A percentile compares a stretch with the other conserved stretches of the same genome.
These are phyloP conservation scores for Epithele typhae DNA, from an alignment of 768 basidiomycete species.

Conservation along the genomic window DNA sequence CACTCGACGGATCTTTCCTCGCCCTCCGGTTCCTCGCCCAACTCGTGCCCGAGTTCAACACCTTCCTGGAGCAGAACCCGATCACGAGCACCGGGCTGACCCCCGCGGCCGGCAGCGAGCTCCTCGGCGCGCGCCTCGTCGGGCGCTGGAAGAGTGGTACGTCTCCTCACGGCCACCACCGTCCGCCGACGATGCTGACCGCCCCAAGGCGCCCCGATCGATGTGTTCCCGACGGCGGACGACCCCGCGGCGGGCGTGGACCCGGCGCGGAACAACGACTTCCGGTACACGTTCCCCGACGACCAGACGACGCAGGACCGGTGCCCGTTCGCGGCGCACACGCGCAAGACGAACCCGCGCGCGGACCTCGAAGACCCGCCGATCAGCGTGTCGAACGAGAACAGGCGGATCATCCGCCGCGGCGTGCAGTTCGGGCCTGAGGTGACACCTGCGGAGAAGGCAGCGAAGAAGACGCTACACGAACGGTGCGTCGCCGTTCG, in stretches of 20 bases:
- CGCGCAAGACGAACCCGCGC: slow-evolving; percentile 27
- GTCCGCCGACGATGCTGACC: no score
- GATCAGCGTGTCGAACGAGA: background rate
- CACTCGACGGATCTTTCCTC: slow-evolving; percentile 28
- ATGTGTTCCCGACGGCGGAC: slow-evolving; percentile 21
- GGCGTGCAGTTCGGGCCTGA: slow-evolving; percentile 52
- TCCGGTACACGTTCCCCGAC: slow-evolving; percentile 21
- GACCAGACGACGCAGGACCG: slow-evolving; percentile 19
- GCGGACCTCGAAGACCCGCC: slow-evolving; percentile 17
- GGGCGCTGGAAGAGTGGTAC: slow-evolving; percentile 32
- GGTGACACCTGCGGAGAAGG: slow-evolving; percentile 35
- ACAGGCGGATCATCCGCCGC: slow-evolving; percentile 40
- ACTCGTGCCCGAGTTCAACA: slow-evolving; percentile 32
- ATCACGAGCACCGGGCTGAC: slow-evolving; percentile 15
- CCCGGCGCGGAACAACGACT: slow-evolving; percentile 27
- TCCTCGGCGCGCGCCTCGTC: slow-evolving; percentile 30
- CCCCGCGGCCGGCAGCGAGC: slow-evolving; percentile 19
- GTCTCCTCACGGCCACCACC: no score
- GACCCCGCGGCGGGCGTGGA: slow-evolving; percentile 24
- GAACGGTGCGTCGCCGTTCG: slow-evolving; percentile 26
- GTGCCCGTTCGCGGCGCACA: slow-evolving; percentile 30
- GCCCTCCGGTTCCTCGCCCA: slow-evolving; percentile 30
- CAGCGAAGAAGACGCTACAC: slow-evolving; percentile 34
- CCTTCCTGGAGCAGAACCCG: slow-evolving; percentile 22
- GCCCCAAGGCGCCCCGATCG: slow-evolving; percentile 26